Evolutionary conservation across 1,139 yeast species (phyloP).

Genomic region (Kodamaea sp.): DNA sequence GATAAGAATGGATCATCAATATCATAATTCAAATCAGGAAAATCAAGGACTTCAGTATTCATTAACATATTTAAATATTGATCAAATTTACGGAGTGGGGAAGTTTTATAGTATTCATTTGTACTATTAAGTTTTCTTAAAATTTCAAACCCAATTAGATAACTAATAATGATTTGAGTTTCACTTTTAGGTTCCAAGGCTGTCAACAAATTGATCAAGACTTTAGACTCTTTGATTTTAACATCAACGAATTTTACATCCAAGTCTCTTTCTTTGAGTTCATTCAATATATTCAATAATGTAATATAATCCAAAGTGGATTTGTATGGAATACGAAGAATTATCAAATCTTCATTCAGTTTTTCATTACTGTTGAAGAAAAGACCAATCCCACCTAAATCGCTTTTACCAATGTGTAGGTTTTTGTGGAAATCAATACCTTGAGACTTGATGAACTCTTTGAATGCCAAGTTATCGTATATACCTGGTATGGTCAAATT

Average conservation of each 20-base stretch:
- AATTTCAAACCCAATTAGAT: constrained; percentile 23
- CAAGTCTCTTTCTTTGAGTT: constrained; percentile 19
- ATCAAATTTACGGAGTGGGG: constrained; percentile 15
- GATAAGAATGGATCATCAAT: constrained; percentile 18
- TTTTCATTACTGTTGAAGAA: constrained; percentile 14
- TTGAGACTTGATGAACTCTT: constrained; percentile 12
- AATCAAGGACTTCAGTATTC: constrained; percentile 16
- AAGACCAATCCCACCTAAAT: constrained; percentile 37
- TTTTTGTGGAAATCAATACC: constrained; percentile 15
- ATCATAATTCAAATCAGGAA: constrained; percentile 10
- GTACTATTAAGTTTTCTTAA: constrained; percentile 9
- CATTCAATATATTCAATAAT: constrained; percentile 26
- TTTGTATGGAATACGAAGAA: constrained; percentile 14
- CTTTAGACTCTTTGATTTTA: constrained; percentile 11
- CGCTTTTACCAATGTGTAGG: constrained; percentile 21
- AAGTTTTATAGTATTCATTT: constrained; percentile 8
- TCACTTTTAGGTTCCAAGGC: constrained; percentile 24
- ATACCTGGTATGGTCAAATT: constrained; percentile 16
- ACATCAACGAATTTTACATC: neutral
- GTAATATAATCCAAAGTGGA: constrained; percentile 27
- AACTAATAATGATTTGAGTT: constrained; percentile 29
- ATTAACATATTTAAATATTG: constrained; percentile 28
- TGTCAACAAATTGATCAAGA: constrained; percentile 23
- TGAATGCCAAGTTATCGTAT: constrained; percentile 6
- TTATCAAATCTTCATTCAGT: constrained; percentile 8